Percentiles rank a stretch among this genome's conserved stretches.
Conservation (phyloP, 179 eudicot species). For the Monotropa hypopitys region DNA sequence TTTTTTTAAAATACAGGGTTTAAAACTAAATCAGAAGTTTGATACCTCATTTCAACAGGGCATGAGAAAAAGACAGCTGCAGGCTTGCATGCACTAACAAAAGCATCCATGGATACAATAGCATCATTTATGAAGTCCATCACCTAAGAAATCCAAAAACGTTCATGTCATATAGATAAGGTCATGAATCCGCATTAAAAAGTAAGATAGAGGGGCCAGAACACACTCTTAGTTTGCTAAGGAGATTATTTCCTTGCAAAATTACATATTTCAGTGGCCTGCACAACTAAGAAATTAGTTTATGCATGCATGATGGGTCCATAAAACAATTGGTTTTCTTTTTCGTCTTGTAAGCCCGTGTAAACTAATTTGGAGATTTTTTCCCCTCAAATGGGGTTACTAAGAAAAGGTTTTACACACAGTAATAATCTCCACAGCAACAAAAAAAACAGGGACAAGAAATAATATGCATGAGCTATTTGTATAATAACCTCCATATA, state of each 20-base stretch:
- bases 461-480: background rate
- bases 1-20: background rate
- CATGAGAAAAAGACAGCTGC: conserved; percentile 68
- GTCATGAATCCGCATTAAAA: background rate
- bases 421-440: background rate
- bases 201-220: background rate
- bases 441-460: background rate
- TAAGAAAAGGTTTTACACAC: background rate
- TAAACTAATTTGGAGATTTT: background rate
- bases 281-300: background rate
- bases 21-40: background rate
- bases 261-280: background rate
- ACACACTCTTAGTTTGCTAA: background rate
- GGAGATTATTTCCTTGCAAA: background rate
- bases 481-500: conserved; percentile 57
- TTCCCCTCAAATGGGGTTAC: background rate
- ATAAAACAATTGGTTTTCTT: background rate
- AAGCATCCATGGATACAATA: conserved; percentile 65
- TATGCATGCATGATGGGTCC: background rate
- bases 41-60: conserved; percentile 63
- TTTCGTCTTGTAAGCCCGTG: background rate
- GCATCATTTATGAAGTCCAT: conserved; percentile 95
- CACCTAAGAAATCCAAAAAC: conserved; percentile 34
- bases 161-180: background rate
- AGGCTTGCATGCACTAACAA: conserved; percentile 55